Evolutionary conservation across 805 yeast species (phyloP).

Genomic region (Metschnikowia rubicola): DNA sequence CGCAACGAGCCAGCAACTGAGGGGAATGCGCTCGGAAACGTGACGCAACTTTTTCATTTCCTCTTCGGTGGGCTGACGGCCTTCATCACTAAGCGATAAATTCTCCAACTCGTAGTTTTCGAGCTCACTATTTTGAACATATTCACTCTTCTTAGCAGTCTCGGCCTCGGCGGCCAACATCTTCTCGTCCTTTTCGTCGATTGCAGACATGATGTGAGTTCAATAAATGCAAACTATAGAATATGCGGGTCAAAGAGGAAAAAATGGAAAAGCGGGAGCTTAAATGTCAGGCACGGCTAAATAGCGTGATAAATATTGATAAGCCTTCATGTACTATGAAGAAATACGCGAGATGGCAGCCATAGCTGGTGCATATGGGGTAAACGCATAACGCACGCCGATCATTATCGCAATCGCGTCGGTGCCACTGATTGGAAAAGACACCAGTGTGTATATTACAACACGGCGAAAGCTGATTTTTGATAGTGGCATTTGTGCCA

Average conservation of each 20-base stretch:
- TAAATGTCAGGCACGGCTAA: neutral
- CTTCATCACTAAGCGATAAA: slow-evolving; percentile 24
- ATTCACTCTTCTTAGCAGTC: slow-evolving; percentile 4
- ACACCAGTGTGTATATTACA: neutral
- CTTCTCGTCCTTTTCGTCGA: slow-evolving; percentile 6
- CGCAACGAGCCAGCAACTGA: slow-evolving; percentile 60
- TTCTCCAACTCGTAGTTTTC: slow-evolving; percentile 10
- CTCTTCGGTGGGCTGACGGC: slow-evolving; percentile 49
- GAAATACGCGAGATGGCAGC: neutral
- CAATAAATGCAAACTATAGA: neutral
- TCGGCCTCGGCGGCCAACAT: slow-evolving; percentile 5
- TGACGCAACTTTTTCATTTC: slow-evolving; percentile 51
- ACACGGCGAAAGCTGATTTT: neutral
- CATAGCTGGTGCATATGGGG: slow-evolving; percentile 2
- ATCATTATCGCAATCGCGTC: neutral
- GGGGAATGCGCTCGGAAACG: slow-evolving; percentile 50
- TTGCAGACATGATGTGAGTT: slow-evolving; percentile 4
- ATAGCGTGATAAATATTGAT: slow-evolving; percentile 1
- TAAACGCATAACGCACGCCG: neutral
- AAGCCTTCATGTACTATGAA: neutral
- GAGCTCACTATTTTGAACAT: neutral
- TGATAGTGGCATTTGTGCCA: neutral
- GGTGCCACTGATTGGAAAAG: slow-evolving; percentile 1
- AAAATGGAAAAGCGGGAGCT: neutral
- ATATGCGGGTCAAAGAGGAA: neutral